Base-by-base conservation (phyloP, 192 early-diverging fungal species). In the Coemansia furcata region DNA sequence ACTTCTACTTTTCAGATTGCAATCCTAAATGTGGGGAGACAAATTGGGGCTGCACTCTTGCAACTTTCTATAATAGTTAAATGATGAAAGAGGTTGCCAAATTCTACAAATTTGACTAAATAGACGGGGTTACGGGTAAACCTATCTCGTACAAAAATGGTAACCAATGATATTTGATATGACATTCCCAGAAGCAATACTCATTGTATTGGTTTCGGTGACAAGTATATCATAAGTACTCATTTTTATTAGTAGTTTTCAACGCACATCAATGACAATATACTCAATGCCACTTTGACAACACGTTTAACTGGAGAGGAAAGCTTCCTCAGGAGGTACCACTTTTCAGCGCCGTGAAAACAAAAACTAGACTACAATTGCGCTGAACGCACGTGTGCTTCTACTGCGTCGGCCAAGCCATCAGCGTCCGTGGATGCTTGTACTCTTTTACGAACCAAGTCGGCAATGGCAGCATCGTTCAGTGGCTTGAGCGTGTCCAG, bases 381-480 rank as follows among this genome's bases (percentile, higher is more conserved):
- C 6, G 54, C 15, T 35, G 54, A 57, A 32, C 54, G 54, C 30
- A 57, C 23, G 17, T 71, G 64, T 4, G 77, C 68, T 21, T 43
- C 60, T 26, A 78, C 71, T 6, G 65, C 77, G 21, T 38, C 42
- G 0, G 71, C 69, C 23, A 80, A 30, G 15, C 71, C 77, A 0
- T 38, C 62, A 0, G 50, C 33, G 29, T 62, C 62, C 2, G 58
- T 54, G n/a, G 69, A 57, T 14, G 63, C 65, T 37, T 83, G 78
- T 7, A 78, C 60, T 26, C 70, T 76, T 77, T 79, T 78, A 73
- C 94, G 86, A 60, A 96, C 93, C 52, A 93, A 62, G 38, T 96
- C 87, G 10, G 91, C 87, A 29, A 95, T 84, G 3, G 90, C 88
- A 6, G 76, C 71, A 35, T 92, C 83, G 12, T 93, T 95, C 54